Base-by-base conservation (phyloP, 208 protist species). In the Trypanosoma mega region DNA sequence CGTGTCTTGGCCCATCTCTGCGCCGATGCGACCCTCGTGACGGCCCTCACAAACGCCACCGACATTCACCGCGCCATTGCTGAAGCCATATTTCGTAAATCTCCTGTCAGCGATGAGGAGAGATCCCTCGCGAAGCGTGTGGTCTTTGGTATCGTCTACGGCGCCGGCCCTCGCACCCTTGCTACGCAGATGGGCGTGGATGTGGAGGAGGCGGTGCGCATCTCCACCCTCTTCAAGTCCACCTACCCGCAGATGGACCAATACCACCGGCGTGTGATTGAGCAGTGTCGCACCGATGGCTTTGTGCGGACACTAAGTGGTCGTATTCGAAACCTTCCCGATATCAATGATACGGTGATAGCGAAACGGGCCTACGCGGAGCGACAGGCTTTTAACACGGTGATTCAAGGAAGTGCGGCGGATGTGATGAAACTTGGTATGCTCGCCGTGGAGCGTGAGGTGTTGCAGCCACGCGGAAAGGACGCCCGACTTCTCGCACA, bases 381-480 rank as follows among this genome's bases (percentile, higher is more conserved):
- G 72, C 81, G 91, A 30, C 88, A 94, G 76, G 88, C 91, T n/a
- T 91, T 95, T 59, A 97, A 97, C 70, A 91, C 84, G 14, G 78
- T 93, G 1, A 63, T 97, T 48, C 91, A 97, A 46, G 91, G 91
- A 36, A 93, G 80, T 49, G 88, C 91, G 1, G 91, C 91, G 39
- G 91, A 97, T 47, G 69, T 97, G 0, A 88, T 95, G 76, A 97
- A 97, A 67, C 61, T 87, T 54, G 73, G 76, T 12, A 97, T 97
- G 91, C 46, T 95, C 4, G 84, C 75, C 4, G 74, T 94, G 21
- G 73, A 90, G 26, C 72, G 53, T 20, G 74, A 90, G 0, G 81
- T 92, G 63, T 69, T 93, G 62, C 78, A 72, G 49, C 44, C n/a
- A 27, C 50, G 54, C n/a, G 63, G 46, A 30, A 49, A 43, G 27